phyloP scores from a whole-genome alignment of 2,329 filamentous ascomycete genomes.

The Neocucurbitaria cava region DNA sequence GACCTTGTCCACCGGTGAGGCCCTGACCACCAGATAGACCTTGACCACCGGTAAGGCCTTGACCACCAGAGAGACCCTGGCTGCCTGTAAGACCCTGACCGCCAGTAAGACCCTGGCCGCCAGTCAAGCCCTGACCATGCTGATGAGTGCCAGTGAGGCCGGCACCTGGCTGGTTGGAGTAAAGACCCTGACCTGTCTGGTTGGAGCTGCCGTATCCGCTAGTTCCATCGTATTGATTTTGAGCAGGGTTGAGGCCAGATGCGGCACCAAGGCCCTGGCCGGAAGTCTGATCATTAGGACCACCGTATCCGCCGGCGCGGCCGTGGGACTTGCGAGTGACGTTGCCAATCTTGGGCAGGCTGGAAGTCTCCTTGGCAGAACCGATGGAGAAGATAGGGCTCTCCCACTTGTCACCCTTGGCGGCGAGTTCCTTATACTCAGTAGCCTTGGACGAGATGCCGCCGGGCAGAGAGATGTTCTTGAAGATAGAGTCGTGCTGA shows the following conservation, averaged over 20 bases:
- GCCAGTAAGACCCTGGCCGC: not conserved
- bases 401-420: constrained; percentile 92
- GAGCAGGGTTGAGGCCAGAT: constrained; percentile 19
- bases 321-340: constrained; percentile 67
- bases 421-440: constrained; percentile 87
- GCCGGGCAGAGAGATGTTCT: constrained; percentile 81
- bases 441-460: constrained; percentile 93
- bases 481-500: constrained; percentile 90
- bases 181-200: constrained; percentile 4
- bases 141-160: not conserved
- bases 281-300: constrained; percentile 19
- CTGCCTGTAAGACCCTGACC: not conserved
- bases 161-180: not conserved
- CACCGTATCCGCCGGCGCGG: constrained; percentile 45
- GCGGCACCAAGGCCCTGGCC: constrained; percentile 19
- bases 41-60: not conserved
- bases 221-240: constrained; percentile 26
- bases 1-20: constrained; percentile 1
- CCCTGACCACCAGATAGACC: not conserved
- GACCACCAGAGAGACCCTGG: constrained; percentile 9
- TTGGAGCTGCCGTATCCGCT: constrained; percentile 12
- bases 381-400: constrained; percentile 93
- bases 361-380: constrained; percentile 72
- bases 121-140: constrained; percentile 12
- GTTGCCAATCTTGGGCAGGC: constrained; percentile 67